phyloP scores from a whole-genome alignment of 2,329 filamentous ascomycete genomes.

The Fusarium scirpi region DNA sequence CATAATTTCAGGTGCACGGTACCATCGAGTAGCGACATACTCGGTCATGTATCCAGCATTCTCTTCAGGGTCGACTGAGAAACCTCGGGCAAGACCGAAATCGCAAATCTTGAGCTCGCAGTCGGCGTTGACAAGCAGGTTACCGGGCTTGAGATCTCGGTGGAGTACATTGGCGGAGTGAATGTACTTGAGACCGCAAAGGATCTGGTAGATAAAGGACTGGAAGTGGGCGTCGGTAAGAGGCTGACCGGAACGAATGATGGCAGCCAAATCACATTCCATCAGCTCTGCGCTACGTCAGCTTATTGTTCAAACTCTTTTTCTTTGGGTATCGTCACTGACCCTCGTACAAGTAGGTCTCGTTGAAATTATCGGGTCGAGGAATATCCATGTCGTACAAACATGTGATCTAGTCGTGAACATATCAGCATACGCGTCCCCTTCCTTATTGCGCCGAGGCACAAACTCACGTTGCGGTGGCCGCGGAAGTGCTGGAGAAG shows the following conservation, averaged over 20 bases:
- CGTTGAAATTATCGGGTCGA: constrained; percentile 96
- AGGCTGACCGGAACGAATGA: constrained; percentile 96
- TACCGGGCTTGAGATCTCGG: constrained; percentile 96
- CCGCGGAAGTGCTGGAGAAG: constrained; percentile 96
- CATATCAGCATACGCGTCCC: constrained; percentile 34
- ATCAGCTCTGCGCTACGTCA: constrained; percentile 79
- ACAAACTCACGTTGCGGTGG: constrained; percentile 78
- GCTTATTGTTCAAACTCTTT: constrained; percentile 13
- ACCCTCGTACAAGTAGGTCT: constrained; percentile 99
- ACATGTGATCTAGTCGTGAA: constrained; percentile 83
- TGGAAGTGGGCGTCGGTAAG: constrained; percentile 99
- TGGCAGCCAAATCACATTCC: constrained; percentile 98
- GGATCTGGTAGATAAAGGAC: constrained; percentile 99
- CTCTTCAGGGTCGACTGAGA: constrained; percentile 96
- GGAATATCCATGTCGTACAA: constrained; percentile 99
- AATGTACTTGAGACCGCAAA: constrained; percentile 98
- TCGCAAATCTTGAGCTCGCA: constrained; percentile 99
- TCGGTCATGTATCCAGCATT: constrained; percentile 99
- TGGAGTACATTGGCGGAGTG: constrained; percentile 98
- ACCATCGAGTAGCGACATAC: constrained; percentile 98
- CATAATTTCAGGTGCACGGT: constrained; percentile 96
- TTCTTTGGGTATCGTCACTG: constrained; percentile 48
- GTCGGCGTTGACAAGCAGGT: constrained; percentile 97
- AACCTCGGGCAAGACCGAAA: constrained; percentile 95
- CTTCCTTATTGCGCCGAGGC: not conserved